Evolutionary conservation across 345 rosid genomes (phyloP).

Genomic region (Kernera saxatilis): DNA sequence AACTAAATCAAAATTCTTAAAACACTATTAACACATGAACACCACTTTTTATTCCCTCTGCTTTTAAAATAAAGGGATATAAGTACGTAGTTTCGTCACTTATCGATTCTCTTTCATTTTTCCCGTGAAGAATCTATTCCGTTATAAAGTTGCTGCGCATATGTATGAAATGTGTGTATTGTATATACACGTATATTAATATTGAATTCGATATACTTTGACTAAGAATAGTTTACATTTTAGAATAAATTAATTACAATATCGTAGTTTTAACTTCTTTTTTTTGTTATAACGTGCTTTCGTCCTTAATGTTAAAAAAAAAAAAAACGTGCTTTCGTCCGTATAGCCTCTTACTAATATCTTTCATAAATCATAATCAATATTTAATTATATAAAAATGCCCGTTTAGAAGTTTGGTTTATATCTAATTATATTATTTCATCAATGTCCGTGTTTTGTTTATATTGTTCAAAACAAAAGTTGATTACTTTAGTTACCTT

Average conservation of each 20-base stretch:
- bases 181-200: neutral
- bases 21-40: neutral
- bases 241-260: no score
- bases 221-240: neutral
- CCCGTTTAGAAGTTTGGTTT: constrained; percentile 10
- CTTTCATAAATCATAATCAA: no score
- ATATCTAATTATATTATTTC: no score
- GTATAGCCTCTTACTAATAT: no score
- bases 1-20: neutral
- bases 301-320: no score
- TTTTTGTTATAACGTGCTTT: no score
- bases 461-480: constrained; percentile 19
- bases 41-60: neutral
- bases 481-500: constrained; percentile 13
- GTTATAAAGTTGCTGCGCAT: constrained; percentile 16
- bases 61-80: neutral
- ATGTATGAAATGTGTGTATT: constrained; percentile 9
- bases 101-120: neutral
- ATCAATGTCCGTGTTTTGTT: constrained; percentile 10
- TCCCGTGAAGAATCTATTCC: constrained; percentile 10
- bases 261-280: no score
- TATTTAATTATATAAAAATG: neutral
- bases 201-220: neutral
- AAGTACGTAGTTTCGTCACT: neutral
- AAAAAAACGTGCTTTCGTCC: no score